These are phyloP conservation scores for Amanita subjunquillea DNA, from an alignment of 768 basidiomycete genomes.

Conservation along the genomic window DNA sequence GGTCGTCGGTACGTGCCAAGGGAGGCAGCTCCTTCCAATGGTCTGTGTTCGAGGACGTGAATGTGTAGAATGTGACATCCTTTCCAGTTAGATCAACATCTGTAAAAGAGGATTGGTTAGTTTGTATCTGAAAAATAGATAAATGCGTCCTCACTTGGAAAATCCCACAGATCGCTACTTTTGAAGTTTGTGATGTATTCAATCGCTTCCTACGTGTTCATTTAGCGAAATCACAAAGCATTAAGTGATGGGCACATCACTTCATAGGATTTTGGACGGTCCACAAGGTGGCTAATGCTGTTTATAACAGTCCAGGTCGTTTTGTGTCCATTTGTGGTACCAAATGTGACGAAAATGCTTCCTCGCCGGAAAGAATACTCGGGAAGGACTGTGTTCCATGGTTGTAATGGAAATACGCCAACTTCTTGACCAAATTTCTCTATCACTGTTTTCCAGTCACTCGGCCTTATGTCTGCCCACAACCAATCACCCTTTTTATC, in stretches of 20 bases:
- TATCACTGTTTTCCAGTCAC: slow-evolving; percentile 6
- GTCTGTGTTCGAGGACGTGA: not conserved
- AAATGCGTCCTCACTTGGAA: not conserved
- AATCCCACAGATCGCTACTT: no score
- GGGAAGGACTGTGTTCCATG: not conserved
- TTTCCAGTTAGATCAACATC: not conserved
- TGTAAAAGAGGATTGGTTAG: not conserved
- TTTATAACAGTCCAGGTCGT: not conserved
- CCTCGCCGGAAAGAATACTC: not conserved
- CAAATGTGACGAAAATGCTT: not conserved
- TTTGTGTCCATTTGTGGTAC: not conserved
- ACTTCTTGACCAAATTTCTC: slow-evolving; percentile 1
- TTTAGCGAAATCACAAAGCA: not conserved
- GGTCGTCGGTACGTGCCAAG: not conserved
- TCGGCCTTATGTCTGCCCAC: slow-evolving; percentile 11
- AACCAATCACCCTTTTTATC: slow-evolving; percentile 8
- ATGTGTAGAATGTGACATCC: not conserved
- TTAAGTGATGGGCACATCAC: not conserved
- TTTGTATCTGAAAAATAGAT: not conserved
- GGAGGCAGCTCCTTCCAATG: not conserved
- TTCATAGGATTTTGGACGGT: not conserved
- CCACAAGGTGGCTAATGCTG: not conserved
- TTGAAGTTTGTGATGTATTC: not conserved
- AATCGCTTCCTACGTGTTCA: not conserved
- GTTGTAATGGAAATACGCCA: slow-evolving; percentile 4